A percentile compares a stretch with the other conserved stretches of the same genome.
These are phyloP conservation scores for Flaveria robusta DNA, from an alignment of 129 eudicot genomes.

Conservation along the genomic window DNA sequence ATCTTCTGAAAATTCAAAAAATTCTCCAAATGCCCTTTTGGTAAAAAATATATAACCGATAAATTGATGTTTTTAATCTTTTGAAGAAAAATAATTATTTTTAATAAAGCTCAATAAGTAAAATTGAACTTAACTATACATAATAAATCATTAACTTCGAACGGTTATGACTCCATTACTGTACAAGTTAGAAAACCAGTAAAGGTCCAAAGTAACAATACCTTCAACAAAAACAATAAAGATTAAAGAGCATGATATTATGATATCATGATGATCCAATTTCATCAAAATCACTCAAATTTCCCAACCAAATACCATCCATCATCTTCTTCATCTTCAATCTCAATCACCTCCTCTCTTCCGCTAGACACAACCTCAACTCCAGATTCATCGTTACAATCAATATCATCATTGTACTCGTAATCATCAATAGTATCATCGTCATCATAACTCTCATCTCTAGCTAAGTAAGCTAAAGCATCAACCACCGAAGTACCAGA, in stretches of 20 bases:
- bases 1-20: no score
- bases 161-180: constrained; percentile 24
- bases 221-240: no score
- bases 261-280: not conserved
- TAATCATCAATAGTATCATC: no score
- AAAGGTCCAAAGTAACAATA: no score
- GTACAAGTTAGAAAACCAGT: constrained; percentile 10
- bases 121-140: no score
- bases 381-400: constrained; percentile 17
- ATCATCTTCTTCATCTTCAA: constrained; percentile 42
- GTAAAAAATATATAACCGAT: no score
- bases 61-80: no score
- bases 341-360: constrained; percentile 25
- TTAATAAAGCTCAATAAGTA: no score
- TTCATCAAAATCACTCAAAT: not conserved
- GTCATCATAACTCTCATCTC: constrained; percentile 11
- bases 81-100: no score
- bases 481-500: constrained; percentile 41
- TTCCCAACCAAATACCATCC: constrained; percentile 64
- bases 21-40: no score
- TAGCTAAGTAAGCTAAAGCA: constrained; percentile 42
- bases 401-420: constrained; percentile 30
- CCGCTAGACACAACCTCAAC: constrained; percentile 16
- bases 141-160: not conserved
- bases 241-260: no score